phyloP scores from a whole-genome alignment of 2,329 filamentous ascomycete genomes.

The Elsinoe arachidis region DNA sequence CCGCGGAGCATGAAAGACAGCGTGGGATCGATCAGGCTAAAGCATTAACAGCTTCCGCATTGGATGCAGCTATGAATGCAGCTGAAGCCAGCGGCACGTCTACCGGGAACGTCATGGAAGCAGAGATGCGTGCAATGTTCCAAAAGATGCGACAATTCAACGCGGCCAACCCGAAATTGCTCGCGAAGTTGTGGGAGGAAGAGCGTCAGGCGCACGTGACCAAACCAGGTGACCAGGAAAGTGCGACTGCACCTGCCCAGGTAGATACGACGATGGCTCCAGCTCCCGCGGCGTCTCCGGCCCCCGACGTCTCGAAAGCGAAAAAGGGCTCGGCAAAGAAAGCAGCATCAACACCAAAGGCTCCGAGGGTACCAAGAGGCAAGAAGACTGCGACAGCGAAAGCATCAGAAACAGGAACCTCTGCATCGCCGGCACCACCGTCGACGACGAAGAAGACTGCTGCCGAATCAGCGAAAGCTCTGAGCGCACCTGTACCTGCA shows the following conservation, averaged over 20 bases:
- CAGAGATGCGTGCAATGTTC: constrained; percentile 47
- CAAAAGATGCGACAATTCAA: constrained; percentile 51
- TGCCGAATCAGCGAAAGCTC: too few relatives aligned
- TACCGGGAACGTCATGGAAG: constrained; percentile 34
- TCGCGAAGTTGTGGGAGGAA: constrained; percentile 49
- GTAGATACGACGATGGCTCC: not conserved
- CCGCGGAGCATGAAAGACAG: not conserved
- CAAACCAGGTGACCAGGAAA: not conserved
- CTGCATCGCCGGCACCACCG: not conserved
- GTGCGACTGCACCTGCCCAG: not conserved
- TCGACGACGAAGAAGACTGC: too few relatives aligned
- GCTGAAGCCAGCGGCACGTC: constrained; percentile 16
- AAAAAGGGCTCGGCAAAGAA: not conserved
- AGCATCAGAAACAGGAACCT: not conserved
- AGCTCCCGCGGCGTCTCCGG: not conserved
- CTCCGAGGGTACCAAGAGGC: not conserved
- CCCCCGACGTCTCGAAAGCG: not conserved
- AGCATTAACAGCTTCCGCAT: constrained; percentile 10
- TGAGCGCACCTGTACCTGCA: not conserved
- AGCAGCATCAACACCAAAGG: not conserved
- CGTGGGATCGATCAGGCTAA: constrained; percentile 3
- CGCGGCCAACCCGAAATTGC: constrained; percentile 44
- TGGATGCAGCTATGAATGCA: not conserved
- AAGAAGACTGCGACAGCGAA: not conserved
- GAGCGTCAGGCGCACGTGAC: constrained; percentile 34